Base-by-base conservation (phyloP, 495 filamentous ascomycete genomes). In the Aspergillus diversus region DNA sequence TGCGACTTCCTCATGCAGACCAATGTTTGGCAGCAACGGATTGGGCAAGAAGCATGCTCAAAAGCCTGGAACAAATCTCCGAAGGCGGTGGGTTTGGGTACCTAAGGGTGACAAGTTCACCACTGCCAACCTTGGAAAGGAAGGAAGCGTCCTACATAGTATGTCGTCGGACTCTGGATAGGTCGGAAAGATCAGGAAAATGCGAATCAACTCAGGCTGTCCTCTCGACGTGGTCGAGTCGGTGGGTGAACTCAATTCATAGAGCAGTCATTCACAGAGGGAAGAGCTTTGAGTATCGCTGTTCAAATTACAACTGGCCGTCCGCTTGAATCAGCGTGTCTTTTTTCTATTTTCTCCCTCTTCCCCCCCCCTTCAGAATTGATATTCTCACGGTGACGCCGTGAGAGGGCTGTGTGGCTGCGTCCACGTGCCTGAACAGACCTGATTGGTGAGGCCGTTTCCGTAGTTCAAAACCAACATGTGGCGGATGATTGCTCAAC, bases 31-130 rank as follows among this genome's bases (percentile, higher is more conserved):
- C 53, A 31, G 42, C 57, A 33, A 50, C n/a, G 48, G 21, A 56
- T 63, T 56, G 53, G 60, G 60, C 60, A 21, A 52, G 5, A 55
- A 63, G 33, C 13, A 27, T 12, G 53, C 6, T 4, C 13, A 15
- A 49, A 8, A 21, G 4, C 21, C 6, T 42, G 34, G 43, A 43
- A 35, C 7, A 46, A 17, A 15, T 7, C 33, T 34, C 46, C 60
- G 32, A 55, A 15, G 33, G 55, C 53, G 53, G 53, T 57, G 53
- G 48, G 3, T 37, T 63, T 47, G 60, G 60, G 60, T 57, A 57
- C 39, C 51, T 35, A 61, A 49, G 51, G 51, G 21, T 6, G 17
- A 50, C 47, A 50, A 50, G n/a, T 43, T 43, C 39, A 8, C 39
- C n/a, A 43, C 39, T 27, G 21, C 21, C 21, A 27, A 27, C 21